A percentile compares a stretch with the other conserved stretches of the same genome.
These are phyloP conservation scores for Neurospora cerealis DNA, from an alignment of 495 filamentous ascomycete genomes.

Conservation along the genomic window DNA sequence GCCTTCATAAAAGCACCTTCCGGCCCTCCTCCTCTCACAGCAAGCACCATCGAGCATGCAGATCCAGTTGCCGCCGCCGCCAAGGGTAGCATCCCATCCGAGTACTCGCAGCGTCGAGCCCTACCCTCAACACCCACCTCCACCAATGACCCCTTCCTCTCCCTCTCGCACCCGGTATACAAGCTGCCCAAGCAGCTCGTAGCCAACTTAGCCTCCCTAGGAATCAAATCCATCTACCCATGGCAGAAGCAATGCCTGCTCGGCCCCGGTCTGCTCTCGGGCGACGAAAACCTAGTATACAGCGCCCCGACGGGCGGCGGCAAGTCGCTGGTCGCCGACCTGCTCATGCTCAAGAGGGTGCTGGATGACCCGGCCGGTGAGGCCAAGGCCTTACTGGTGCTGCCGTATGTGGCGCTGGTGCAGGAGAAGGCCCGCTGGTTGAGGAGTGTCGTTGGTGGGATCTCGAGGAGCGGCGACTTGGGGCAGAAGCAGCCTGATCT, in stretches of 20 bases:
- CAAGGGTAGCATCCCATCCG: slow-evolving; percentile 12
- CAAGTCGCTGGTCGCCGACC: slow-evolving; percentile 68
- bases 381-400: slow-evolving; percentile 65
- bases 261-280: slow-evolving; percentile 54
- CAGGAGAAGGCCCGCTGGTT: slow-evolving; percentile 78
- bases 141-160: slow-evolving; percentile 49
- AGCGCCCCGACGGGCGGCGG: slow-evolving; percentile 79
- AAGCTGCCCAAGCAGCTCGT: slow-evolving; percentile 51
- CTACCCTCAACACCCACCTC: slow-evolving; percentile 39
- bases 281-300: slow-evolving; percentile 65
- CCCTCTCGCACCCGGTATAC: slow-evolving; percentile 54
- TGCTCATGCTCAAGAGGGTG: slow-evolving; percentile 64
- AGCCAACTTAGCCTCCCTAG: slow-evolving; percentile 52
- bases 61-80: slow-evolving; percentile 3
- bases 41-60: slow-evolving; percentile 23
- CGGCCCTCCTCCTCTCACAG: slow-evolving; percentile 18
- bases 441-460: slow-evolving; percentile 54
- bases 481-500: slow-evolving; percentile 9
- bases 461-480: slow-evolving; percentile 36
- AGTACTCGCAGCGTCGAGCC: slow-evolving; percentile 38
- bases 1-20: not conserved
- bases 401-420: slow-evolving; percentile 75
- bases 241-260: slow-evolving; percentile 78
- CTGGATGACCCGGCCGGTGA: slow-evolving; percentile 44
- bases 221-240: slow-evolving; percentile 62